phyloP scores from a whole-genome alignment of 768 basidiomycete species.

The Tylopilus cervinicoccineus region DNA sequence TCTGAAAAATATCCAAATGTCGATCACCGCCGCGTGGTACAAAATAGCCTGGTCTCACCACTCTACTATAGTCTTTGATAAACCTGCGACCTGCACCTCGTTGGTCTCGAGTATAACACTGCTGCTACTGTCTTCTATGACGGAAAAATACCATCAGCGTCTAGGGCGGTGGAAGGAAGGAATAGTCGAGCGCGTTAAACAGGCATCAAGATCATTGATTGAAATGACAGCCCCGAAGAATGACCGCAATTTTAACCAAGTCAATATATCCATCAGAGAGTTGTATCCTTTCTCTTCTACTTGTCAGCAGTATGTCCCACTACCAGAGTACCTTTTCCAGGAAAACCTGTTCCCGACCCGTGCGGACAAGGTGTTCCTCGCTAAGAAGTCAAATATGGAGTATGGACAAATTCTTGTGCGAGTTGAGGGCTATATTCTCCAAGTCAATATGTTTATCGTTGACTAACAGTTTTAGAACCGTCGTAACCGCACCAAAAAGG shows the following conservation, averaged over 20 bases:
- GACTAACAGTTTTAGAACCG: slow-evolving; percentile 1
- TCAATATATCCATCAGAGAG: no score
- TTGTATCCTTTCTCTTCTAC: not conserved
- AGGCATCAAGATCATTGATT: not conserved
- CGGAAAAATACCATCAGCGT: not conserved
- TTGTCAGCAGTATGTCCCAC: not conserved
- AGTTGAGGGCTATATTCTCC: not conserved
- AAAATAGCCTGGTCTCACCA: no score
- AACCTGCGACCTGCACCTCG: no score
- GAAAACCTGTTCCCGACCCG: not conserved
- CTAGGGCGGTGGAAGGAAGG: not conserved
- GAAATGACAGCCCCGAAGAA: no score
- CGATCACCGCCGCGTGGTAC: not conserved
- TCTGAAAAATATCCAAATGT: not conserved
- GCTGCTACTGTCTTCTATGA: no score
- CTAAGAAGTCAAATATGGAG: slow-evolving; percentile 1
- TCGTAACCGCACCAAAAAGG: not conserved
- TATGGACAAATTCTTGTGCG: slow-evolving; percentile 6
- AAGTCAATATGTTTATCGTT: no score
- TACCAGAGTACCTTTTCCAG: slow-evolving; percentile 1
- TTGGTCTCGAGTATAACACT: no score
- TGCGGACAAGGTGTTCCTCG: slow-evolving; percentile 1
- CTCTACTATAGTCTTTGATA: no score
- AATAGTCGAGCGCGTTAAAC: not conserved
- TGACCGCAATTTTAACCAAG: no score